Evolutionary conservation across 495 filamentous ascomycete genomes (phyloP), one percentile per base, ranked within the genome.

Genomic region (Penicillium bovifimosum): DNA sequence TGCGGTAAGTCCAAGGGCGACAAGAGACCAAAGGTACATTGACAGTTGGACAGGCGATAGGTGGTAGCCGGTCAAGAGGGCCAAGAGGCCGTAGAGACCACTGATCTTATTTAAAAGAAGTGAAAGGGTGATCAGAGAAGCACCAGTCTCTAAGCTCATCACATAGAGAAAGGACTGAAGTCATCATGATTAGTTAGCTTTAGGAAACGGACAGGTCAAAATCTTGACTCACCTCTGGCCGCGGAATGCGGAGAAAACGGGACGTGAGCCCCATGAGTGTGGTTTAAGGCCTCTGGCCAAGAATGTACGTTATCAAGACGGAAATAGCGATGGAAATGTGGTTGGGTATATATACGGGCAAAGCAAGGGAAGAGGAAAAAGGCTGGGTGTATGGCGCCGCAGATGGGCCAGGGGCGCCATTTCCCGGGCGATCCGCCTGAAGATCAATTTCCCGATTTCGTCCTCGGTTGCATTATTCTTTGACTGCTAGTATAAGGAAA

Each of bases 31-130:
- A 32, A 95, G 77, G 79, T 95, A 96, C 80, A 87, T 85, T 20
- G 81, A 84, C 55, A 90, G 73, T 63, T 90, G 86, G 4, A 89
- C 67, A 3, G 82, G 76, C 13, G 85, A 87, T 28, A 85, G 76
- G 50, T 80, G 72, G 52, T 78, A 73, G 61, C 88, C 88, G n/a
- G 87, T 89, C 47, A 89, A 71, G 56, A 95, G 76, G 42, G 91
- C 89, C 52, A 96, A 86, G 46, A 96, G 76, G 60, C 91, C 91
- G 71, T 91, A 96, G 55, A 95, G 72, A 48, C 88, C 89, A 49
- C 88, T 88, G 55, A 86, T 78, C 70, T 95, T 95, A 75, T 96
- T 96, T 64, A 96, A 78, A 27, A 93, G 70, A 48, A 92, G 75
- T 9, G 86, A 83, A 54, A 92, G 74, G 6, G 86, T 82, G 52